Evolutionary conservation across 2,329 filamentous ascomycete genomes (phyloP).

Genomic region (Cryoendolithus antarcticus): DNA sequence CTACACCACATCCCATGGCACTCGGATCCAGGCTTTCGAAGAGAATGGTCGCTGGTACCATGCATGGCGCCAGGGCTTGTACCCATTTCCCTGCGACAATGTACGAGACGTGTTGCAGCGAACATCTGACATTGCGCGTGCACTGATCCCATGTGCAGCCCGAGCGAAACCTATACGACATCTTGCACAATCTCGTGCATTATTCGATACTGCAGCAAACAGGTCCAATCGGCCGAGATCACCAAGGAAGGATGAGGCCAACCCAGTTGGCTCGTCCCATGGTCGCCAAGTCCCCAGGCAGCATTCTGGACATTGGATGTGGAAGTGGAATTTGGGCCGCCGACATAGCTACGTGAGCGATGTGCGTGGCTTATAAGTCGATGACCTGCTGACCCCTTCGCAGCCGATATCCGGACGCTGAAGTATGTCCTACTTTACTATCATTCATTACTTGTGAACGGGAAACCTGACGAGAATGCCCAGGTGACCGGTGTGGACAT

Average conservation of each 20-base stretch:
- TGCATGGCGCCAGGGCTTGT: constrained; percentile 1
- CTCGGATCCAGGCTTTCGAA: not conserved
- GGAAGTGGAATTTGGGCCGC: constrained; percentile 89
- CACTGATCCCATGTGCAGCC: not conserved
- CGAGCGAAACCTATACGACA: constrained; percentile 7
- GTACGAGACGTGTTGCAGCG: not conserved
- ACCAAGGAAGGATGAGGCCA: not conserved
- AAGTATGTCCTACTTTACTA: constrained; percentile 23
- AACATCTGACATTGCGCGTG: too few species aligned
- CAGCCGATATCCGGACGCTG: constrained; percentile 41
- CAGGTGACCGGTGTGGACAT: constrained; percentile 18
- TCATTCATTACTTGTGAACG: too few species aligned
- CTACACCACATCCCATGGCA: too few species aligned
- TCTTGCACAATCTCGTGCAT: constrained; percentile 6
- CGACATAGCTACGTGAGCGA: constrained; percentile 62
- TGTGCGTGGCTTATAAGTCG: not conserved
- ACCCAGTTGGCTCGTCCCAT: constrained; percentile 1
- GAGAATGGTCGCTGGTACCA: constrained; percentile 1
- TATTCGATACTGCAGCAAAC: not conserved
- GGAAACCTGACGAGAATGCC: not conserved
- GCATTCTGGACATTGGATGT: constrained; percentile 58
- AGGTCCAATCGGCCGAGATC: not conserved
- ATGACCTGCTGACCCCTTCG: constrained; percentile 8
- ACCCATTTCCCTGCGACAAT: constrained; percentile 4
- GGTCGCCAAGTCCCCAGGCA: constrained; percentile 21